Base-by-base conservation (phyloP, 371 early-diverging fungal genomes). In the Mucor circinelloides region DNA sequence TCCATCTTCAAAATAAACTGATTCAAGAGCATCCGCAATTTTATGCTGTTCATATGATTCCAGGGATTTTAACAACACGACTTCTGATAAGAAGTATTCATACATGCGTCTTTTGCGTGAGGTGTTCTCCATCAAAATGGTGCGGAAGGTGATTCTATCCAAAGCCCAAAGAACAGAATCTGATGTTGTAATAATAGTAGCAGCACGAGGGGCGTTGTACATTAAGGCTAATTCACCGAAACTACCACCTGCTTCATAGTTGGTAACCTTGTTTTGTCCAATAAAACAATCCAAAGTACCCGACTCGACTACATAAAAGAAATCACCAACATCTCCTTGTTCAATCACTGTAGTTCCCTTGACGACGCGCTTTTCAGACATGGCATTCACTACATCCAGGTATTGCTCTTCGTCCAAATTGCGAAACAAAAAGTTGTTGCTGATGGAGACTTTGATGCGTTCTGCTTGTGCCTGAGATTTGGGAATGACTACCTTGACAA, bases 221-320 rank as follows among this genome's bases (percentile, higher is more conserved):
- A 99, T 97, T 31, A 99, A 87, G 27, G 99, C 98, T 60, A 99
- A 84, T 82, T 99, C 98, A 68, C 99, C 99, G 89, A 99, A 97
- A 72, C 91, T 90, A 36, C 95, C 96, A 63, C 94, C 92, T 31
- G 94, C 85, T 27, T 84, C 89, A 71, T 94, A 94, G 34, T 88
- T 87, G 56, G 86, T 85, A 10, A 97, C 97, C 73, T 91, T 91
- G 31, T 40, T 65, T 5, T 87, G 79, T 1, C 58, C 67, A 79
- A 97, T 94, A 78, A 90, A 92, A 46, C 98, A 94, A 70, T 98
- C 98, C 78, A 99, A 91, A 25, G 91, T 87, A 55, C 99, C 99
- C 32, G 87, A 87, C 73, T 99, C 99, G 28, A 98, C 97, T 12
- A 98, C 93, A 80, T 99, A 99, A 76, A 99, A 99, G 80, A 85